Percentiles rank a stretch among this genome's conserved stretches.
Conservation (phyloP, 2,329 filamentous ascomycete species). For the Nigrospora oryzae region DNA sequence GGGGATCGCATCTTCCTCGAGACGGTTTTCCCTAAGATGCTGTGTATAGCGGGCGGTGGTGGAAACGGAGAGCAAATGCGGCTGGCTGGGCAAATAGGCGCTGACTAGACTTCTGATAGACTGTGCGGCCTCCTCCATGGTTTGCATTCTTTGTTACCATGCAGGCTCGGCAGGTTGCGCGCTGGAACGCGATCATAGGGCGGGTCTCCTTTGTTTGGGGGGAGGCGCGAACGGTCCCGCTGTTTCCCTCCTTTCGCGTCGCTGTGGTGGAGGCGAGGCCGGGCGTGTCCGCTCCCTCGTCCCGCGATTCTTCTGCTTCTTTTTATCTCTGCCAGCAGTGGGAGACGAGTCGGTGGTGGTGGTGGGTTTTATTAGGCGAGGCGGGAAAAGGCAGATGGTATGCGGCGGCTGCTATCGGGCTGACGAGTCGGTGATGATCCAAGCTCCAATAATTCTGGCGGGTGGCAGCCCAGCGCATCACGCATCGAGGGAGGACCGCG, state of each 20-base stretch:
- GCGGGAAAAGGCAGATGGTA: too few species aligned
- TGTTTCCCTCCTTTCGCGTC: too few species aligned
- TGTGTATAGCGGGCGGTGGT: conserved; percentile 38
- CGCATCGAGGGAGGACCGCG: conserved; percentile 14
- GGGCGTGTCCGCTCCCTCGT: too few species aligned
- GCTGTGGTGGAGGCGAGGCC: too few species aligned
- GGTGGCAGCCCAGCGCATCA: conserved; percentile 20
- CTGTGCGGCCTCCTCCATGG: conserved; percentile 52
- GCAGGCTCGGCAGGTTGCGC: conserved; percentile 23
- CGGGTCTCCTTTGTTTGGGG: conserved; percentile 1
- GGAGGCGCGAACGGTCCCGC: conserved; percentile 1
- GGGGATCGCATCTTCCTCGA: conserved; percentile 40
- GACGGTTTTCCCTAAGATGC: conserved; percentile 26
- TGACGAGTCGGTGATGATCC: conserved; percentile 12
- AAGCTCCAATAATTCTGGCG: conserved; percentile 20
- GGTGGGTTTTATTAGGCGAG: too few species aligned
- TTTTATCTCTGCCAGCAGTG: too few species aligned
- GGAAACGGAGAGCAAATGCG: conserved; percentile 44
- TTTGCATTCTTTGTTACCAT: conserved; percentile 18
- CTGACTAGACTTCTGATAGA: conserved; percentile 44
- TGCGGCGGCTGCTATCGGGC: not conserved
- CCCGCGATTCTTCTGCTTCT: too few species aligned
- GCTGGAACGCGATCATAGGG: conserved; percentile 19
- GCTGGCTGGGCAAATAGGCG: conserved; percentile 40
- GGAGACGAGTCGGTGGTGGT: too few species aligned